Evolutionary conservation across 2,329 filamentous ascomycete genomes (phyloP).

Genomic region (Trematosphaeria pertusa): DNA sequence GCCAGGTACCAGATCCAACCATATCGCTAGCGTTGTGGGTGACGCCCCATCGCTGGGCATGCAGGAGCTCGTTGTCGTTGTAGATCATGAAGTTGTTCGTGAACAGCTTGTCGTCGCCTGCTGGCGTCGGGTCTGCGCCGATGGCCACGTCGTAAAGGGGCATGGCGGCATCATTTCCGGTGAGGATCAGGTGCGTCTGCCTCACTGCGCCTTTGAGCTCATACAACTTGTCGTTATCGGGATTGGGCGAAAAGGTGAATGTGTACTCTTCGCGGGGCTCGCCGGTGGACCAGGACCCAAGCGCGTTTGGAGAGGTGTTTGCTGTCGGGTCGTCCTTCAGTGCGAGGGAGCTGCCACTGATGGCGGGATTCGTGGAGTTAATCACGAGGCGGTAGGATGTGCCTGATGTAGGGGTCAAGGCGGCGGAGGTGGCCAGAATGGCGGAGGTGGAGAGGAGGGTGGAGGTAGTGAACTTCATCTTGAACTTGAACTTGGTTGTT

Average conservation of each 20-base stretch:
- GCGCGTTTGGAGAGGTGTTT: constrained; percentile 7
- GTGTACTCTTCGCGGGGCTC: constrained; percentile 11
- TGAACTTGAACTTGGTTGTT: neutral
- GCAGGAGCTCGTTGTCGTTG: neutral
- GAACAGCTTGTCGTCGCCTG: neutral
- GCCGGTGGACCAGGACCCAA: constrained; percentile 13
- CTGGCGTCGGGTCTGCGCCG: neutral
- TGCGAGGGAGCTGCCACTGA: constrained; percentile 3
- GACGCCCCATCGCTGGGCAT: constrained; percentile 1
- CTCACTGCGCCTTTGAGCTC: constrained; percentile 3
- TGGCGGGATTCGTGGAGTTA: constrained; percentile 1
- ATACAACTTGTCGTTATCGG: constrained; percentile 6
- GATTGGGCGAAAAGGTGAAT: constrained; percentile 3
- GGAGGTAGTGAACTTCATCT: constrained; percentile 13
- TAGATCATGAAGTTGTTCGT: constrained; percentile 3
- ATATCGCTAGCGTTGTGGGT: neutral
- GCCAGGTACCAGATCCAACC: constrained; percentile 6
- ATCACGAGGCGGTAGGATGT: too few species aligned
- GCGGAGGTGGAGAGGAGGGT: constrained; percentile 3
- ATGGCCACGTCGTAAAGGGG: constrained; percentile 7
- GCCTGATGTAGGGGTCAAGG: neutral
- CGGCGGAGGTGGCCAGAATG: constrained; percentile 4
- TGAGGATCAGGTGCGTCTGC: constrained; percentile 8
- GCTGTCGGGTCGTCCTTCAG: constrained; percentile 4
- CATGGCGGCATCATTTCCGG: constrained; percentile 3